Evolutionary conservation across 2,329 filamentous ascomycete genomes (phyloP), one percentile per base, ranked within the genome.

Genomic region (Colletotrichum kahawae): DNA sequence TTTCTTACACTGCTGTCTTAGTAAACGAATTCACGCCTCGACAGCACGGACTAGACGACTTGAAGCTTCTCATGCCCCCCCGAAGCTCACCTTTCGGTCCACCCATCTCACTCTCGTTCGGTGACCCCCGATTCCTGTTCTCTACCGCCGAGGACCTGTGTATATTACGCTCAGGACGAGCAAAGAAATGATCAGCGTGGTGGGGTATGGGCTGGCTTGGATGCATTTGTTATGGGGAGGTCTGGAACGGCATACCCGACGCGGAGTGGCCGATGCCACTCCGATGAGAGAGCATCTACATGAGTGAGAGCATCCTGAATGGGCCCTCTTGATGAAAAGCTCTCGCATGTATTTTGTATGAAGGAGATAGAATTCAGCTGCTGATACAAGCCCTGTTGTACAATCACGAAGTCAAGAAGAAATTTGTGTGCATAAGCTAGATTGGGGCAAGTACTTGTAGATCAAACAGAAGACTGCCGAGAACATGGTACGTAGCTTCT

Each of bases 331-430:
- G 72, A 67, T 71, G 63, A 77, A 43, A 36, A 67, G 65, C 72
- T 66, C 34, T 75, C 67, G 64, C 64, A 71, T 77, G 76, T 77
- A 77, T 43, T 77, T 65, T 76, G 74, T 77, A 77, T 76, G 76
- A 77, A 76, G 74, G 74, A 76, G 74, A 77, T 66, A 71, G 74
- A 70, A 69, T 75, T 72, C 64, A 75, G 66, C 38, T 70, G 64
- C 73, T 64, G 57, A 75, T 65, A 75, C 59, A 56, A 59, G 48
- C 67, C 57, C 24, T 38, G 4, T 31, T 51, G 62, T 65, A 48
- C 43, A 65, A 48, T 18, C 27, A 51, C n/a, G 43, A 51, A 51
- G 43, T 51, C 43, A 51, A 12, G 27, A 51, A 63, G 13, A 13
- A 9, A 4, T 9, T n/a, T 24, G n/a, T 16, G 33, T 38, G 60